Evolutionary conservation across 495 filamentous ascomycete genomes (phyloP), one percentile per base, ranked within the genome.

Genomic region (Talaromyces adpressus): DNA sequence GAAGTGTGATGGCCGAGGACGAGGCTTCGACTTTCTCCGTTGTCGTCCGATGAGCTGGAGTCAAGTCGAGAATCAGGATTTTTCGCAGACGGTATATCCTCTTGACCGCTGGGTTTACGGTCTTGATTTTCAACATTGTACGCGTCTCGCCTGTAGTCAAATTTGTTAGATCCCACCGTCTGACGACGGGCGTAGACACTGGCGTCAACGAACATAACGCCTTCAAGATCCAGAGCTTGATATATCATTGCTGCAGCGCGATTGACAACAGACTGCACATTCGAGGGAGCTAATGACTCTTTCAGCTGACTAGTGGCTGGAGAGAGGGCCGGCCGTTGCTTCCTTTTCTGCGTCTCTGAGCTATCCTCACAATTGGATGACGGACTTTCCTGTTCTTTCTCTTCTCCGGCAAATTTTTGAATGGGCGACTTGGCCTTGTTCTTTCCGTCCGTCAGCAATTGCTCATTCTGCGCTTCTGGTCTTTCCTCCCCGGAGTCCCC

Each of bases 271-370:
- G 36, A 41, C 36, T 41, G 36, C 16, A 41, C 36, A 41, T 41
- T 14, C 14, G 36, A 41, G 14, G 36, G 36, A 16, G 36, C 36
- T 4, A 41, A 4, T 2, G 36, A 73, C 75, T 77, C 53, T 41
- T 41, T 41, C 14, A 41, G 6, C 14, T 41, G 36, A 16, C 36
- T 41, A 14, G 36, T 41, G 12, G 36, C n/a, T 41, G 36, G 36
- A 41, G 36, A 41, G 3, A 41, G 36, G 5, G 36, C 36, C n/a
- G 36, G 36, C n/a, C 36, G 36, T 16, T 1, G 36, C 36, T 41
- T 41, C 36, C 36, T 41, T 16, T 41, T 14, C 36, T 4, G 36
- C 14, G 4, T 3, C 36, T 16, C 36, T 16, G 36, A 16, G 3
- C 3, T 14, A 16, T 16, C 2, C 36, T 41, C 36, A 3, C 0